Evolutionary conservation across 108 stramenopile species (phyloP).

Genomic region (Thalassiosira profunda): DNA sequence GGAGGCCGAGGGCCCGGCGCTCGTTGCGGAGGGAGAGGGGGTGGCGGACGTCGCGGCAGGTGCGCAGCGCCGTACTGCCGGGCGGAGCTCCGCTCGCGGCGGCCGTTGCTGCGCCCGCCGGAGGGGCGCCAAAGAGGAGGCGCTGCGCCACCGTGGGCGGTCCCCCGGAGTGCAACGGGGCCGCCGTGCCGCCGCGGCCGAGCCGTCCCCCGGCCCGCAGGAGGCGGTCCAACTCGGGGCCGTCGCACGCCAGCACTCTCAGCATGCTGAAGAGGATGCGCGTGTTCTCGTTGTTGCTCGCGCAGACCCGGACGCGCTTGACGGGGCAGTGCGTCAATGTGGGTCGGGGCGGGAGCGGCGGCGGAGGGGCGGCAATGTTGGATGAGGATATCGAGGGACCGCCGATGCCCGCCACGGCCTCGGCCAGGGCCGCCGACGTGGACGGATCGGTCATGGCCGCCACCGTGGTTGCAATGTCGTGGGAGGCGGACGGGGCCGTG

Average conservation of each 20-base stretch:
- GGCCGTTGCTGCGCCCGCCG: conserved; percentile 9
- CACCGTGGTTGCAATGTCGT: neutral
- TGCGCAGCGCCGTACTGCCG: conserved; percentile 42
- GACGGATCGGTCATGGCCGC: conserved; percentile 14
- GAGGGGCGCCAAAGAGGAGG: conserved; percentile 52
- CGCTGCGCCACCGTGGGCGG: conserved; percentile 22
- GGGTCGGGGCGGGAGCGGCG: neutral
- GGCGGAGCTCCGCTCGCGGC: conserved; percentile 16
- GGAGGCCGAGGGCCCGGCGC: conserved; percentile 70
- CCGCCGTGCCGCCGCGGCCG: neutral
- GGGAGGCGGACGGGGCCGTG: neutral
- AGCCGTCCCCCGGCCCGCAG: conserved; percentile 26
- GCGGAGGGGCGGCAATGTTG: neutral
- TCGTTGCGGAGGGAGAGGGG: conserved; percentile 86
- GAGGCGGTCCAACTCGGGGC: conserved; percentile 66
- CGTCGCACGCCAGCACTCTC: conserved; percentile 77
- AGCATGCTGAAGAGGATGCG: conserved; percentile 86
- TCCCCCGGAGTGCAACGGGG: conserved; percentile 1
- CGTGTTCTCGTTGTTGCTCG: conserved; percentile 96
- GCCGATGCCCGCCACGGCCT: conserved; percentile 2
- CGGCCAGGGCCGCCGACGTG: conserved; percentile 3
- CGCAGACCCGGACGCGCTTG: conserved; percentile 93
- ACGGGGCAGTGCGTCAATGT: conserved; percentile 21
- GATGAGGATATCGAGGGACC: conserved; percentile 3
- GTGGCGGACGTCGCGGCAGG: conserved; percentile 87